These are phyloP conservation scores for Lentinus tigrinus DNA, from an alignment of 768 basidiomycete species.

Conservation along the genomic window DNA sequence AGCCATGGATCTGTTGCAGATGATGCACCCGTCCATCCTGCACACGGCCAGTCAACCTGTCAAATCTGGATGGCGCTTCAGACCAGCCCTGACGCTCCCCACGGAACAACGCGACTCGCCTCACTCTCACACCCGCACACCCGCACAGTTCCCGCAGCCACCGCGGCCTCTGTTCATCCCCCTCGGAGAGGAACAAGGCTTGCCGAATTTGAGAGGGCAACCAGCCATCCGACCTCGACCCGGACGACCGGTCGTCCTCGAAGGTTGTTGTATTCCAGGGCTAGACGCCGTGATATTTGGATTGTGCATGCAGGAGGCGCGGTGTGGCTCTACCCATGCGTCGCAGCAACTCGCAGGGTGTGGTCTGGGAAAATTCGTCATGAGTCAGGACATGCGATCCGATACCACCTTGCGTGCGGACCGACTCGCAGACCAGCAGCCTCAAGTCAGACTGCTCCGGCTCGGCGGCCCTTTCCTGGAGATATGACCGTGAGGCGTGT, in stretches of 20 bases:
- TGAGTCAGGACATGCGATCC: constrained; percentile 8
- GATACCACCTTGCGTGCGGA: neutral
- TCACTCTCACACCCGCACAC: neutral
- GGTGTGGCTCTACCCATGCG: constrained; percentile 2
- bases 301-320: constrained; percentile 4
- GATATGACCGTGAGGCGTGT: neutral
- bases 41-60: constrained; percentile 11
- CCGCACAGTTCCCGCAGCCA: neutral
- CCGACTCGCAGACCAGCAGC: constrained; percentile 2
- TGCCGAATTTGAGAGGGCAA: neutral
- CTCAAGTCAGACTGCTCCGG: neutral
- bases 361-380: neutral
- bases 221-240: neutral
- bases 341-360: neutral
- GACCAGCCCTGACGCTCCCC: neutral
- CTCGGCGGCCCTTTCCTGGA: constrained; percentile 10
- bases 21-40: constrained; percentile 12
- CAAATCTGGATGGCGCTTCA: neutral
- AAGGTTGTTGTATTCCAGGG: neutral
- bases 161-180: neutral
- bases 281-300: constrained; percentile 1
- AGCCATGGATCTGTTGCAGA: constrained; percentile 20
- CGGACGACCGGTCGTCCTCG: constrained; percentile 3
- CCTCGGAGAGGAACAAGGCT: neutral
- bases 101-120: neutral